These are phyloP conservation scores for Nemania diffusa DNA, from an alignment of 2,329 filamentous ascomycete genomes.

Conservation along the genomic window DNA sequence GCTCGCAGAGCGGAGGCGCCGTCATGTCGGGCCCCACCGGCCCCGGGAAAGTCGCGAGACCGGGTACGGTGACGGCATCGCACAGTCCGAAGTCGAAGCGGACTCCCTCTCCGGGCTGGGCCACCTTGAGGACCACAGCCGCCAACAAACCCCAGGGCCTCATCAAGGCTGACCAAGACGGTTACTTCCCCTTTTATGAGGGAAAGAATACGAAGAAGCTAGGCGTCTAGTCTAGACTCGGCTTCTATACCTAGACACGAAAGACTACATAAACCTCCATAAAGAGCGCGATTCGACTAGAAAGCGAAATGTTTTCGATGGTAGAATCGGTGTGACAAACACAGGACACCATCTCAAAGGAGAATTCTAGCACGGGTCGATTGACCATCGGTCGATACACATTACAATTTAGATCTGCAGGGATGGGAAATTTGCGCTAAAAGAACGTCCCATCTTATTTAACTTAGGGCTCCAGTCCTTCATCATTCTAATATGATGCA, in stretches of 20 bases:
- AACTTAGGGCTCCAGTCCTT: too few species aligned
- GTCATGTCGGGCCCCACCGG: constrained; percentile 36
- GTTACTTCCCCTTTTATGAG: constrained; percentile 55
- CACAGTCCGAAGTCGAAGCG: constrained; percentile 47
- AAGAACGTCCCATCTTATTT: too few species aligned
- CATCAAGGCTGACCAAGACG: constrained; percentile 51
- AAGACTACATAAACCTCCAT: not conserved
- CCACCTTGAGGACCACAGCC: constrained; percentile 61
- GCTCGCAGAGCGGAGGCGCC: constrained; percentile 47
- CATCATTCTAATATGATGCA: too few species aligned
- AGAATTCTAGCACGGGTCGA: not conserved
- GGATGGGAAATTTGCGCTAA: not conserved
- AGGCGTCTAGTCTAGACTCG: constrained; percentile 14
- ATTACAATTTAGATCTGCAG: not conserved
- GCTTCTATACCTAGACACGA: not conserved
- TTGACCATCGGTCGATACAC: not conserved
- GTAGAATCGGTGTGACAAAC: not conserved
- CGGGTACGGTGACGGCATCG: constrained; percentile 38
- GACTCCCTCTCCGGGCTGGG: constrained; percentile 58
- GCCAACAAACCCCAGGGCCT: constrained; percentile 43
- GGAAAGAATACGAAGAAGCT: constrained; percentile 34
- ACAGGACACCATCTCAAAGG: not conserved
- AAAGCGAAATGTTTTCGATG: not conserved
- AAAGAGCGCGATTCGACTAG: not conserved
- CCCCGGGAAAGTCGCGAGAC: constrained; percentile 33